Evolutionary conservation across 139 green algal species (phyloP).

Genomic region (Microglena sp.): DNA sequence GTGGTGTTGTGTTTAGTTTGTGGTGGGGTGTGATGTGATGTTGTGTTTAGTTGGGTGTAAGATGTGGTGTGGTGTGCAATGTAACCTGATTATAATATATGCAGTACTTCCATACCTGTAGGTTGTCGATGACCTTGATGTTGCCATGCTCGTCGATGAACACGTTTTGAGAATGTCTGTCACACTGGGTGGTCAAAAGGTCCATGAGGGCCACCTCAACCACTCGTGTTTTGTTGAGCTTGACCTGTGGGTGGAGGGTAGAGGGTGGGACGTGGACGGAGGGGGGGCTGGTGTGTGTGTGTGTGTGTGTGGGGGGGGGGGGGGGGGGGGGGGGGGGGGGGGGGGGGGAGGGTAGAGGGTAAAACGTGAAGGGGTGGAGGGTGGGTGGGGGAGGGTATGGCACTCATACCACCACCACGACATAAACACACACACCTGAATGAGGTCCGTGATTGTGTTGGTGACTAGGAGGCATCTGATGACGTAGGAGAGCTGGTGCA

Average conservation of each 20-base stretch:
- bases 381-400: neutral
- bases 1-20: too few relatives aligned
- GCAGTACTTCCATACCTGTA: conserved; percentile 13
- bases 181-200: conserved; percentile 25
- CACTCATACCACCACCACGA: too few relatives aligned
- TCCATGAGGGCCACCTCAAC: conserved; percentile 26
- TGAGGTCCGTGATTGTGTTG: conserved; percentile 5
- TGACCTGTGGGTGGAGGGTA: conserved; percentile 10
- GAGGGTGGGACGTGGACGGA: too few relatives aligned
- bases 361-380: too few relatives aligned
- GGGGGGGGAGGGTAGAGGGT: neutral
- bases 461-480: conserved; percentile 6
- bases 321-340: neutral
- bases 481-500: conserved; percentile 37
- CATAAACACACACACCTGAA: conserved; percentile 16
- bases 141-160: conserved; percentile 40
- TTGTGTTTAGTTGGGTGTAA: conserved; percentile 14
- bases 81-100: neutral
- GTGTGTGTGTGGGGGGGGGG: too few relatives aligned
- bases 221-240: conserved; percentile 32
- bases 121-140: conserved; percentile 54
- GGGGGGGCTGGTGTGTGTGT: too few relatives aligned
- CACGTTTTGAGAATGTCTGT: conserved; percentile 49
- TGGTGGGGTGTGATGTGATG: too few relatives aligned
- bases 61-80: conserved; percentile 10